These are phyloP conservation scores for Lineolata rhizophorae DNA, from an alignment of 495 filamentous ascomycete species.

Conservation along the genomic window DNA sequence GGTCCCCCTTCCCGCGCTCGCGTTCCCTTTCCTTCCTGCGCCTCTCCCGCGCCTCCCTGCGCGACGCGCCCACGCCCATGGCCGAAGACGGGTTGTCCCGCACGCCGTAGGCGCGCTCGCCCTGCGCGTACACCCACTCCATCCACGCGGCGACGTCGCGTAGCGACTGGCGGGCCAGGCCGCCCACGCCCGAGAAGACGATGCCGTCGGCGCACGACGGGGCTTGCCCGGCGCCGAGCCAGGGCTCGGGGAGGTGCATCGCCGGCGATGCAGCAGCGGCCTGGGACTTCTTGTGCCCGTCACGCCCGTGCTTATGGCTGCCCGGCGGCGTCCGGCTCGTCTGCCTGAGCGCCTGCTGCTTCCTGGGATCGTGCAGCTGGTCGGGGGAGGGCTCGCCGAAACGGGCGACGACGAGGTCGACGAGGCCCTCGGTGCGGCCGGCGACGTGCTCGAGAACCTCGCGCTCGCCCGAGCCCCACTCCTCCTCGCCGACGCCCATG, in stretches of 20 bases:
- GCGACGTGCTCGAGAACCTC: constrained; percentile 78
- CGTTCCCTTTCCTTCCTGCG: not conserved
- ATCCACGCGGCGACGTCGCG: constrained; percentile 56
- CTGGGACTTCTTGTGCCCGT: too few species aligned
- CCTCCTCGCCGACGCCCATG: constrained; percentile 82
- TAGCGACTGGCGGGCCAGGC: constrained; percentile 40
- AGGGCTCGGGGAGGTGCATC: constrained; percentile 19
- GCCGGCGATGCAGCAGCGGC: not conserved
- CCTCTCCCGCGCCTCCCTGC: constrained; percentile 11
- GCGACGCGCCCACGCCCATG: constrained; percentile 30
- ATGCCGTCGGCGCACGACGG: constrained; percentile 56
- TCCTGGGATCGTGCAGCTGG: constrained; percentile 1
- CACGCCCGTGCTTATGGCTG: too few species aligned
- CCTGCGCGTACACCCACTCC: constrained; percentile 60
- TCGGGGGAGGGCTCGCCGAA: constrained; percentile 37
- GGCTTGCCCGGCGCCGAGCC: constrained; percentile 43
- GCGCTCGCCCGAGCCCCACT: constrained; percentile 75
- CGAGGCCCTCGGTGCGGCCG: constrained; percentile 36
- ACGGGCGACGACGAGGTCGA: constrained; percentile 69
- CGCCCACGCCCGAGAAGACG: constrained; percentile 59
- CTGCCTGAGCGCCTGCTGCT: constrained; percentile 1
- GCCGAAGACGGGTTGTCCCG: constrained; percentile 52
- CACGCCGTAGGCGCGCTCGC: constrained; percentile 61
- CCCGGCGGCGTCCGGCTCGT: not conserved
- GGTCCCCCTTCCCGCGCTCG: not conserved